Percentiles rank a stretch among this genome's conserved stretches.
phyloP scores from a whole-genome alignment of 257 asterid genomes.

The Anisodus acutangulus region DNA sequence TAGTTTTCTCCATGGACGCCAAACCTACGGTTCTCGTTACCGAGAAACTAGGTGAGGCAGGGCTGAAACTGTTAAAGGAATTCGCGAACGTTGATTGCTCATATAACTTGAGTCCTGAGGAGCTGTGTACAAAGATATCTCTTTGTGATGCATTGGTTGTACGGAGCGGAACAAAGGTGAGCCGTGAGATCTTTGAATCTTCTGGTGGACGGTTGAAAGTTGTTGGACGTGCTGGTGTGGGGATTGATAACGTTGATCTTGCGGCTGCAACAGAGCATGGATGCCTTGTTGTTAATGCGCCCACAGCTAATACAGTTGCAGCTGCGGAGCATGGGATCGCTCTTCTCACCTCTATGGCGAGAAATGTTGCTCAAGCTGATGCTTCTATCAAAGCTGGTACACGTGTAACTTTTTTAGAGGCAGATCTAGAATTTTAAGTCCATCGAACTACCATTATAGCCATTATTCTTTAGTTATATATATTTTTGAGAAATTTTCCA shows the following conservation, averaged over 20 bases:
- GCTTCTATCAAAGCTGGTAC: conserved; percentile 89
- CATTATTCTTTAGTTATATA: not conserved
- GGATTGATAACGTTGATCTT: conserved; percentile 97
- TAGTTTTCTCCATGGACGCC: conserved; percentile 73
- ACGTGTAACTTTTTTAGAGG: conserved; percentile 33
- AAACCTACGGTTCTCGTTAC: conserved; percentile 89
- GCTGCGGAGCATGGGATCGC: conserved; percentile 98
- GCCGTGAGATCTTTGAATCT: conserved; percentile 83
- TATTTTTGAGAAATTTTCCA: not conserved
- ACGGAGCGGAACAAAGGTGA: conserved; percentile 87
- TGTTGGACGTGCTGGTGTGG: conserved; percentile 96
- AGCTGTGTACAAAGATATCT: conserved; percentile 88
- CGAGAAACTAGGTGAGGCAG: conserved; percentile 91
- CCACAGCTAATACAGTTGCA: conserved; percentile 90
- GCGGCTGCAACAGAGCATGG: conserved; percentile 96
- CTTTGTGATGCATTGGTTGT: conserved; percentile 89
- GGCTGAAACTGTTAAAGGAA: conserved; percentile 66
- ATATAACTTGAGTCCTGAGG: conserved; percentile 79
- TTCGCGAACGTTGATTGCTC: conserved; percentile 88
- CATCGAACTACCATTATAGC: not conserved
- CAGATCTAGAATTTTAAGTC: not conserved
- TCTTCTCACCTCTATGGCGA: conserved; percentile 80
- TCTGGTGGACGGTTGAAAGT: conserved; percentile 88
- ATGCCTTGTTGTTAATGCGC: conserved; percentile 89
- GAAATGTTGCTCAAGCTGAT: conserved; percentile 90